A percentile compares a stretch with the other conserved stretches of the same genome.
Evolutionary conservation across 2,329 filamentous ascomycete species (phyloP).

Genomic region (Capronia americana): DNA sequence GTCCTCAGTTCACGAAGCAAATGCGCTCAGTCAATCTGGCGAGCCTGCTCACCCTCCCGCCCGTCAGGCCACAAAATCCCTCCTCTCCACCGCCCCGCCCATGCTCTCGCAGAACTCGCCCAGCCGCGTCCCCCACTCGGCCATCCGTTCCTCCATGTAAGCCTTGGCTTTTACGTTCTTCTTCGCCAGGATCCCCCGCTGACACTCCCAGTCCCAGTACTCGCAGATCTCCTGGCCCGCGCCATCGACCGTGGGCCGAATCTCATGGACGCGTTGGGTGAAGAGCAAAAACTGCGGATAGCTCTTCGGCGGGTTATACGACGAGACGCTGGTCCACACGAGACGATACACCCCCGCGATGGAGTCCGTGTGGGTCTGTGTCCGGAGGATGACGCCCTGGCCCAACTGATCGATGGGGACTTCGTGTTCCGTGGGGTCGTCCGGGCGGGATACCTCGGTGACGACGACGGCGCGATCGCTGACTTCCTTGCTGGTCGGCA

Average conservation of each 20-base stretch:
- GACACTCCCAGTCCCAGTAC: conserved; percentile 51
- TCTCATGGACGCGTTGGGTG: conserved; percentile 57
- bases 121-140: conserved; percentile 51
- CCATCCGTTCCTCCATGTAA: conserved; percentile 48
- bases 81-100: conserved; percentile 44
- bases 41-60: not conserved
- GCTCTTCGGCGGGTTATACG: conserved; percentile 44
- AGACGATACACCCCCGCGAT: conserved; percentile 39
- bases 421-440: conserved; percentile 35
- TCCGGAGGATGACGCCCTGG: conserved; percentile 19
- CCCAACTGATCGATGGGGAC: conserved; percentile 31
- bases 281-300: conserved; percentile 46
- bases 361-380: conserved; percentile 38
- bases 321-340: conserved; percentile 45
- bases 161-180: conserved; percentile 52
- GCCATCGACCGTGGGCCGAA: conserved; percentile 47
- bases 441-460: conserved; percentile 38
- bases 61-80: conserved; percentile 34
- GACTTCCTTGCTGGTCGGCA: conserved; percentile 35
- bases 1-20: not conserved
- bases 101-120: conserved; percentile 46
- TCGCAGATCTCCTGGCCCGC: conserved; percentile 47
- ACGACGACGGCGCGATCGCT: conserved; percentile 35
- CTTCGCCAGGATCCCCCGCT: conserved; percentile 52
- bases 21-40: not conserved